Conservation (phyloP, 1,284 basidiomycete genomes). For the Apiotrichum gracile region DNA sequence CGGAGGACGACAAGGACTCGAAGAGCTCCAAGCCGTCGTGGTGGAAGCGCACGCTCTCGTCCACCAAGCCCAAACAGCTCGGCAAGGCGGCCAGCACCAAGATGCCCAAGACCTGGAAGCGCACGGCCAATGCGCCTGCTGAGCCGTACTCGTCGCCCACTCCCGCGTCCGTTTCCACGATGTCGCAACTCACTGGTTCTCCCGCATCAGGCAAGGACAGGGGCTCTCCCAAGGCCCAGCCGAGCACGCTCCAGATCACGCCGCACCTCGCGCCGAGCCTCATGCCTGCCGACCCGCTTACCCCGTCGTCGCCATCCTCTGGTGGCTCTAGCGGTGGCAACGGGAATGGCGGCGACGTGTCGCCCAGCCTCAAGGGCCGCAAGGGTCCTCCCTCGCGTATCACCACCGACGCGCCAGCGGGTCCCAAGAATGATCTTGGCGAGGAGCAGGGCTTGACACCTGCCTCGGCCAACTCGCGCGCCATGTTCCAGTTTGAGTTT, state of each 20-base stretch:
- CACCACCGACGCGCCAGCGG: constrained; percentile 12
- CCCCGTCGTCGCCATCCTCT: constrained; percentile 5
- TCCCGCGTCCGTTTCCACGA: background rate
- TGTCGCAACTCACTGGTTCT: background rate
- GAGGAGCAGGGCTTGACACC: background rate
- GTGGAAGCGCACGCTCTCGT: constrained; percentile 16
- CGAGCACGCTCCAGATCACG: background rate
- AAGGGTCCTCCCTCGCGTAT: constrained; percentile 35
- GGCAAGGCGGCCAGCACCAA: constrained; percentile 3
- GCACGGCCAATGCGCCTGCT: background rate
- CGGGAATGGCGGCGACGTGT: background rate
- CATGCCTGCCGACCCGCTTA: constrained; percentile 10
- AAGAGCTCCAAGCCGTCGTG: constrained; percentile 10
- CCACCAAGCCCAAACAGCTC: constrained; percentile 5
- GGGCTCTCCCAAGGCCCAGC: background rate
- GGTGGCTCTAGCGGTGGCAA: background rate
- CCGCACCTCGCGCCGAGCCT: constrained; percentile 10
- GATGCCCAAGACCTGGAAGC: background rate
- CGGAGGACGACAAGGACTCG: constrained; percentile 9
- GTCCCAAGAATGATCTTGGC: background rate
- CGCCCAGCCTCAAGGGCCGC: constrained; percentile 4
- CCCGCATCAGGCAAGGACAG: background rate
- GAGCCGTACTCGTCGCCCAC: background rate
- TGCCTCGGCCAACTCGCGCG: background rate
- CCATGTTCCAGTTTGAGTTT: constrained; percentile 44